phyloP scores from a whole-genome alignment of 352 stramenopile genomes.

The Lagenidium giganteum region DNA sequence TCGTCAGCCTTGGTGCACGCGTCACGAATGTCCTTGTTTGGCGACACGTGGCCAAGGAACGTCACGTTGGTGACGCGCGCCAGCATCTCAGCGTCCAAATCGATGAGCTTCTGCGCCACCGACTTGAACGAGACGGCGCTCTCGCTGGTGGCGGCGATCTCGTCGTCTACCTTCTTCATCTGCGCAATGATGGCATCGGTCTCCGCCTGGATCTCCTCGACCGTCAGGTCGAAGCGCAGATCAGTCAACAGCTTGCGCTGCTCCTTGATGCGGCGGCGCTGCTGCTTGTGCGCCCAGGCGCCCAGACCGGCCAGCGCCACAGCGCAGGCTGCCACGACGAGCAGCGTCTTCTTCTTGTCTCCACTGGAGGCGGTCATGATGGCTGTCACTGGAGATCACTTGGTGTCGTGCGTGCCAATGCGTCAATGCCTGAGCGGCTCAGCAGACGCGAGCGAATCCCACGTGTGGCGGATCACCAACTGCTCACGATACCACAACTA shows the following conservation, averaged over 20 bases:
- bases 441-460: background rate
- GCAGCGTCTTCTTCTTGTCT: slow-evolving; percentile 59
- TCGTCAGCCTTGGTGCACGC: slow-evolving; percentile 79
- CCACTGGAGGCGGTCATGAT: slow-evolving; percentile 10
- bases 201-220: slow-evolving; percentile 66
- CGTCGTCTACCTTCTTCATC: slow-evolving; percentile 76
- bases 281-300: slow-evolving; percentile 41
- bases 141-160: slow-evolving; percentile 40
- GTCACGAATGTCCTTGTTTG: slow-evolving; percentile 61
- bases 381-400: too few species aligned
- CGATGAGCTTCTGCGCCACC: slow-evolving; percentile 72
- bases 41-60: slow-evolving; percentile 78
- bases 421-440: background rate
- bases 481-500: too few species aligned
- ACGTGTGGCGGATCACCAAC: background rate
- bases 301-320: slow-evolving; percentile 40
- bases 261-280: slow-evolving; percentile 30
- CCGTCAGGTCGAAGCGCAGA: slow-evolving; percentile 70
- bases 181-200: slow-evolving; percentile 52
- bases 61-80: slow-evolving; percentile 78
- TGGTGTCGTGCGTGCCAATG: too few species aligned
- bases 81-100: slow-evolving; percentile 83
- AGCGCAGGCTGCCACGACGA: slow-evolving; percentile 44
- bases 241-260: slow-evolving; percentile 52
- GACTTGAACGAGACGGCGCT: slow-evolving; percentile 49